Conservation (phyloP, 2,329 filamentous ascomycete genomes). For the Drechslerella stenobrocha region DNA sequence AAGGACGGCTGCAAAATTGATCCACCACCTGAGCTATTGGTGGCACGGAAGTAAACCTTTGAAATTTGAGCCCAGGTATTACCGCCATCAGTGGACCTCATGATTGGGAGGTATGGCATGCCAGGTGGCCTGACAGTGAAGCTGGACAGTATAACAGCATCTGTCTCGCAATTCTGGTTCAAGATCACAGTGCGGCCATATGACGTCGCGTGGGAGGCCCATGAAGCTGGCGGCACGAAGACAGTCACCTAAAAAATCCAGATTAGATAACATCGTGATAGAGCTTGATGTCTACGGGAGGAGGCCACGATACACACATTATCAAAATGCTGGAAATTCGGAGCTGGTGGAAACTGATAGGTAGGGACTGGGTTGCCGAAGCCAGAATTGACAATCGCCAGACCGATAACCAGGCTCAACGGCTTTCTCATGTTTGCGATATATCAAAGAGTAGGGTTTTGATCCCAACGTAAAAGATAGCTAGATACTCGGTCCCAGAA, state of each 20-base stretch:
- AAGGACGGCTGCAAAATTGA: constrained; percentile 71
- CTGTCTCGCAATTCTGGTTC: constrained; percentile 64
- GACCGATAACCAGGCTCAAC: too few relatives aligned
- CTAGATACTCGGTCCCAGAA: too few relatives aligned
- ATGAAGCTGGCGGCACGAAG: constrained; percentile 10
- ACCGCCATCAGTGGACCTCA: constrained; percentile 61
- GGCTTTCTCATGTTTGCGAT: too few relatives aligned
- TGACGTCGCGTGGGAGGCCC: constrained; percentile 9
- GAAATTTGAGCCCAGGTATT: constrained; percentile 67
- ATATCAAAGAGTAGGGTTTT: too few relatives aligned
- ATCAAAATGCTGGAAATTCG: constrained; percentile 6
- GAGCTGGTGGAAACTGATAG: constrained; percentile 11
- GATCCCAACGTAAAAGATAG: too few relatives aligned
- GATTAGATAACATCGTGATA: too few relatives aligned
- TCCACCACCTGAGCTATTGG: constrained; percentile 67
- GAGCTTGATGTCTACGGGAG: too few relatives aligned
- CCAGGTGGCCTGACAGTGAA: constrained; percentile 11
- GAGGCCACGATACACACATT: too few relatives aligned
- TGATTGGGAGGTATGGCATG: constrained; percentile 60
- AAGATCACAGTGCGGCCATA: constrained; percentile 58
- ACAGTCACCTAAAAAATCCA: too few relatives aligned
- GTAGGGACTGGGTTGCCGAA: constrained; percentile 6
- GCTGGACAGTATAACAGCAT: constrained; percentile 61
- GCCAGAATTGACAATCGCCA: too few relatives aligned
- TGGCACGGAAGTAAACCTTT: constrained; percentile 57